Conservation (phyloP, 1,284 basidiomycete species). For the Austropuccinia psidii region DNA sequence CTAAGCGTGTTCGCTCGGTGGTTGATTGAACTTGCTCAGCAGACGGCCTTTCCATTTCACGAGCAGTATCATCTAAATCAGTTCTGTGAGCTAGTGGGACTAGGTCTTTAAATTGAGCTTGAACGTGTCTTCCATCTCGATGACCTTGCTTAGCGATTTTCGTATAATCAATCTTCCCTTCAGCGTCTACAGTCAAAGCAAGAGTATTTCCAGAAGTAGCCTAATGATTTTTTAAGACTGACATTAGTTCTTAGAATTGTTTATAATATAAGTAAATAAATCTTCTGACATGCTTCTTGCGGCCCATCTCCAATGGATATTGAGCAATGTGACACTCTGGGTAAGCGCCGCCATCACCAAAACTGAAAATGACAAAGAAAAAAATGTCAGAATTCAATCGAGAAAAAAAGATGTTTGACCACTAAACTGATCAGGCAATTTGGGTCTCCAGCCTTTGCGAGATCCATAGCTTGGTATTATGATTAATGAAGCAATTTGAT, state of each 20-base stretch:
- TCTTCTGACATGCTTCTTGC: slow-evolving; percentile 70
- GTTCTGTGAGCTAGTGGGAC: slow-evolving; percentile 84
- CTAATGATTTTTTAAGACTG: slow-evolving; percentile 49
- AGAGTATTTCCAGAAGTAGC: slow-evolving; percentile 82
- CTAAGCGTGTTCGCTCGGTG: slow-evolving; percentile 78
- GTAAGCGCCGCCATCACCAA: slow-evolving; percentile 86
- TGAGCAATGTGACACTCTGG: slow-evolving; percentile 97
- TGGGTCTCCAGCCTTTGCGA: slow-evolving; percentile 78
- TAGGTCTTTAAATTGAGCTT: slow-evolving; percentile 95
- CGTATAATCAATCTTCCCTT: slow-evolving; percentile 94
- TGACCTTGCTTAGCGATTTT: slow-evolving; percentile 94
- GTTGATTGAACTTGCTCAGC: slow-evolving; percentile 82
- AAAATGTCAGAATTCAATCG: too few species aligned
- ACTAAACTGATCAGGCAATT: slow-evolving; percentile 59
- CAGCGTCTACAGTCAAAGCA: slow-evolving; percentile 88
- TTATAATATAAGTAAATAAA: not conserved
- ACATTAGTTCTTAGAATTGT: too few species aligned
- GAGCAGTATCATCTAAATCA: slow-evolving; percentile 68
- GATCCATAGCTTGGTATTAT: slow-evolving; percentile 70
- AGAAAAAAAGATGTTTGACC: too few species aligned
- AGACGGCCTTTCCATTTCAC: slow-evolving; percentile 78
- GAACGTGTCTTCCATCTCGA: slow-evolving; percentile 71
- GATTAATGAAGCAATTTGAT: too few species aligned
- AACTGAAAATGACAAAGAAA: too few species aligned
- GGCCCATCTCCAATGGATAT: slow-evolving; percentile 90